Percentiles rank a stretch among this genome's conserved stretches.
These are phyloP conservation scores for Microstegium vimineum DNA, from an alignment of 176 grass and related monocot species.

Conservation along the genomic window DNA sequence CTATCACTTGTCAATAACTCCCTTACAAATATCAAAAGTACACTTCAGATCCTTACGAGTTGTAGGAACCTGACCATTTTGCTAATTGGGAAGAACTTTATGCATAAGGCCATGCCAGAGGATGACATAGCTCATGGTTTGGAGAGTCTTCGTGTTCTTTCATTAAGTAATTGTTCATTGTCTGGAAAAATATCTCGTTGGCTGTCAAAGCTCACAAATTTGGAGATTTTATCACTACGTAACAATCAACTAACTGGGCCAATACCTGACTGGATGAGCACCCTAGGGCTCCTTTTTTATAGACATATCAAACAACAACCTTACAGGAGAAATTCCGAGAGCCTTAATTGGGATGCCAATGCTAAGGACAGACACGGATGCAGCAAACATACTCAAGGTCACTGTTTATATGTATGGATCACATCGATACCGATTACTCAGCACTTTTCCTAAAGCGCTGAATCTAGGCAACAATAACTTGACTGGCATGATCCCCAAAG, in stretches of 20 bases:
- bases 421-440: background rate
- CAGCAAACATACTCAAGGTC: background rate
- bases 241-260: constrained; percentile 27
- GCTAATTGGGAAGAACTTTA: background rate
- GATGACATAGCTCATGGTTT: background rate
- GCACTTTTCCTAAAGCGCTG: background rate
- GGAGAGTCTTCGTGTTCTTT: constrained; percentile 16
- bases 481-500: background rate
- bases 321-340: constrained; percentile 23
- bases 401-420: background rate
- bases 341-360: constrained; percentile 20
- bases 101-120: background rate
- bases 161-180: background rate
- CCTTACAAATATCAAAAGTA: constrained; percentile 19
- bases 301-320: constrained; percentile 29
- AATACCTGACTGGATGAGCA: constrained; percentile 38
- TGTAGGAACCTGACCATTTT: background rate
- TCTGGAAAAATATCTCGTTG: constrained; percentile 11
- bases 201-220: constrained; percentile 30
- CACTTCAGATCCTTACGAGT: constrained; percentile 23
- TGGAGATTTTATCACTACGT: background rate
- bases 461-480: constrained; percentile 4
- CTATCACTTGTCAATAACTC: constrained; percentile 10
- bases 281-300: constrained; percentile 9
- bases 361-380: background rate